These are phyloP conservation scores for Elaeagnus macrophylla DNA, from an alignment of 306 rosid genomes.

Conservation along the genomic window DNA sequence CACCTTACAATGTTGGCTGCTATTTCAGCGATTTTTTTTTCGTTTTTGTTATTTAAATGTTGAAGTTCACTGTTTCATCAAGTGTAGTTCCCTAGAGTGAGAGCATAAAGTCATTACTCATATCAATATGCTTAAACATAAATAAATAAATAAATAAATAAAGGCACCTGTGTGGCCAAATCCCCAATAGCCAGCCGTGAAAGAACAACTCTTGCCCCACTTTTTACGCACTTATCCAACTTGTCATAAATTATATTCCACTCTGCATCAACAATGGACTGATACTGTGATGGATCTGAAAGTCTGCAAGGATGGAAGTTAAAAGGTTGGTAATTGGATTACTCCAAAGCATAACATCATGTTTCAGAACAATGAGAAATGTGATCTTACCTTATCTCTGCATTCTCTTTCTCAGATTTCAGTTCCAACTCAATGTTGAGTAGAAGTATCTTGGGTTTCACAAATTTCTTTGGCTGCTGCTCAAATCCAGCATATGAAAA, in stretches of 20 bases:
- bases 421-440: slow-evolving; percentile 89
- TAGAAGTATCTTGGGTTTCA: slow-evolving; percentile 62
- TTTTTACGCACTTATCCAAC: slow-evolving; percentile 82
- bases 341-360: not conserved
- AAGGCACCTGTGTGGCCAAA: slow-evolving; percentile 85
- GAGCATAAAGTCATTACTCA: too few species aligned
- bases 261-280: slow-evolving; percentile 98
- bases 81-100: too few species aligned
- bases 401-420: slow-evolving; percentile 99
- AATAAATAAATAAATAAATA: too few species aligned
- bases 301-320: slow-evolving; percentile 41
- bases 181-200: slow-evolving; percentile 97
- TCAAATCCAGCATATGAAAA: slow-evolving; percentile 99
- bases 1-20: too few species aligned
- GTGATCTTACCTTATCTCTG: slow-evolving; percentile 73
- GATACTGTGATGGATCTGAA: slow-evolving; percentile 92
- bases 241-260: slow-evolving; percentile 99
- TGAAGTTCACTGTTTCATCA: too few species aligned
- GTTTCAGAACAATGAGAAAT: slow-evolving; percentile 3
- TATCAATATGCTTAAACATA: too few species aligned
- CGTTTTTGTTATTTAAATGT: too few species aligned
- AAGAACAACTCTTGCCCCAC: slow-evolving; percentile 96
- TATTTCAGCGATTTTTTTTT: too few species aligned
- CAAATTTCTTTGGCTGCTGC: slow-evolving; percentile 95
- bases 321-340: slow-evolving; percentile 3